phyloP scores from a whole-genome alignment of 2,329 filamentous ascomycete genomes.

The Bertia moriformis region DNA sequence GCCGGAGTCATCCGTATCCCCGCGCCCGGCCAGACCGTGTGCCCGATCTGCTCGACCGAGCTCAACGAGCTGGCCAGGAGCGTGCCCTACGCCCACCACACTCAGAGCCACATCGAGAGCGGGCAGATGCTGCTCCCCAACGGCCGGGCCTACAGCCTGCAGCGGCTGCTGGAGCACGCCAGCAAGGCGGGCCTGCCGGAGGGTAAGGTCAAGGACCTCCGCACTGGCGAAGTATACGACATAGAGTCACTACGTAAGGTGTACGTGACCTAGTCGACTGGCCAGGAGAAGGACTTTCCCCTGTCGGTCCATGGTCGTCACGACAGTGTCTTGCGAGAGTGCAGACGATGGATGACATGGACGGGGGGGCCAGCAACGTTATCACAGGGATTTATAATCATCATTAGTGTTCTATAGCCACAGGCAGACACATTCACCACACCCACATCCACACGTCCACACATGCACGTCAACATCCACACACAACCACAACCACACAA shows the following conservation, averaged over 20 bases:
- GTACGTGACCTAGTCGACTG: conserved; percentile 85
- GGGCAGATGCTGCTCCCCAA: conserved; percentile 82
- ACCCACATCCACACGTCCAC: no score
- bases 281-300: no score
- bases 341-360: no score
- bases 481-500: no score
- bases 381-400: no score
- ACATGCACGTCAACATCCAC: no score
- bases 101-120: conserved; percentile 79
- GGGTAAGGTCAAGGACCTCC: conserved; percentile 62
- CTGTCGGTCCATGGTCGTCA: no score
- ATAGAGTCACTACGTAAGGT: conserved; percentile 64
- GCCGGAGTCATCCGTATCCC: conserved; percentile 40
- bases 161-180: conserved; percentile 61
- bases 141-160: conserved; percentile 67
- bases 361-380: no score
- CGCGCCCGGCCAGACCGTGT: conserved; percentile 38
- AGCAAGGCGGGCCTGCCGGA: conserved; percentile 59
- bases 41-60: conserved; percentile 90
- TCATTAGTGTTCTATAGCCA: no score
- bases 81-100: conserved; percentile 89
- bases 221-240: conserved; percentile 55
- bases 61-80: conserved; percentile 78
- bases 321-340: no score
- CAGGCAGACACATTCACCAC: no score